These are phyloP conservation scores for Solanum dulcamara DNA, from an alignment of 257 asterid species.

Conservation along the genomic window DNA sequence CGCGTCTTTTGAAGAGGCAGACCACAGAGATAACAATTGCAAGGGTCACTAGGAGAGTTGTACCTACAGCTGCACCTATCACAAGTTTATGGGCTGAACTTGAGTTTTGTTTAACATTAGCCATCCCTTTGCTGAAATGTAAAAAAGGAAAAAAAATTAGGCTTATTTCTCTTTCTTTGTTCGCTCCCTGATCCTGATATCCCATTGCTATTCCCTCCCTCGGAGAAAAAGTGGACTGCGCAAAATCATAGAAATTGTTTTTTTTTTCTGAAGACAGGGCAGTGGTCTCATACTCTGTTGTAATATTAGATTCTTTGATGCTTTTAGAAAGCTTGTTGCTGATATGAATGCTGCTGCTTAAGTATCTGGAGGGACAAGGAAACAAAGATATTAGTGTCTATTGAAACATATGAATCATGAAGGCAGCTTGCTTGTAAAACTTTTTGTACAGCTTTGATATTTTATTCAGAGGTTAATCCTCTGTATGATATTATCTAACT, in stretches of 20 bases:
- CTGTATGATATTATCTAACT: not conserved
- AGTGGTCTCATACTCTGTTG: conserved; percentile 47
- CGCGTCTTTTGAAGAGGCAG: conserved; percentile 28
- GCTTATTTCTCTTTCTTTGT: not conserved
- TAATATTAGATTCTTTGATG: conserved; percentile 21
- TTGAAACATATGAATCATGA: not conserved
- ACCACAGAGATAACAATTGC: conserved; percentile 21
- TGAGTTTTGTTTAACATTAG: conserved; percentile 20
- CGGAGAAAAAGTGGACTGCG: not conserved
- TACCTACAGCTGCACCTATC: conserved; percentile 39
- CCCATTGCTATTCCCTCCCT: not conserved
- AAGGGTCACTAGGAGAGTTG: conserved; percentile 25
- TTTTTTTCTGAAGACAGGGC: not conserved
- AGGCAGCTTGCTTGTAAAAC: not conserved
- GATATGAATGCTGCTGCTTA: conserved; percentile 37
- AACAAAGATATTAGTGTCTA: not conserved
- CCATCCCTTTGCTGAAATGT: conserved; percentile 35
- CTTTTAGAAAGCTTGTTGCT: conserved; percentile 20
- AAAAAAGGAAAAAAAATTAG: conserved; percentile 9
- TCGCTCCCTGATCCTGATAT: not conserved
- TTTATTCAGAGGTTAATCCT: not conserved
- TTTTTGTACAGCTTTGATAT: not conserved
- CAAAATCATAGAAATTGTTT: not conserved
- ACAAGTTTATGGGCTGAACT: conserved; percentile 20
- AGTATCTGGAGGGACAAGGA: conserved; percentile 30